Conservation (phyloP, 2,329 filamentous ascomycete genomes). For the Paecilomyces sp. region DNA sequence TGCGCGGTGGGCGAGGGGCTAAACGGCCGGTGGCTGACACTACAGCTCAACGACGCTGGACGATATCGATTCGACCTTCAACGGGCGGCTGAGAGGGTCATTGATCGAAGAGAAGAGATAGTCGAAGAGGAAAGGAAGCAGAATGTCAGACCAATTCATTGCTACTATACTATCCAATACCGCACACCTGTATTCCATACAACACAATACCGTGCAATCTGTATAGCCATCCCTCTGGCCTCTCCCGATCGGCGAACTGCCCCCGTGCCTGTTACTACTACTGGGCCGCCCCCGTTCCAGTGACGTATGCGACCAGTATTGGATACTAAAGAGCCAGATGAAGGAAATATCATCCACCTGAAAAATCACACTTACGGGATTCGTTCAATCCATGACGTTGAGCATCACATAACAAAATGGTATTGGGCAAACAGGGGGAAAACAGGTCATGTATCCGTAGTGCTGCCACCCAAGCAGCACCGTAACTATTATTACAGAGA, state of each 20-base stretch:
- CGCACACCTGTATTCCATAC: no score
- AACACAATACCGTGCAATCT: no score
- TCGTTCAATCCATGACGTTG: not conserved
- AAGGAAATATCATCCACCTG: not conserved
- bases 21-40: not conserved
- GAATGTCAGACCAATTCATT: no score
- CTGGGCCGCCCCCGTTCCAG: not conserved
- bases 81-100: not conserved
- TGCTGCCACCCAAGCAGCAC: not conserved
- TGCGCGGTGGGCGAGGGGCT: not conserved
- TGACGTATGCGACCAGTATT: not conserved
- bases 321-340: not conserved
- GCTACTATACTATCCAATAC: no score
- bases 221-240: not conserved
- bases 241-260: not conserved
- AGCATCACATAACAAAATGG: not conserved
- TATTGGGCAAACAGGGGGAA: not conserved
- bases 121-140: no score
- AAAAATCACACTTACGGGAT: not conserved
- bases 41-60: no score
- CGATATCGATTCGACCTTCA: no score
- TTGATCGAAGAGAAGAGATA: not conserved
- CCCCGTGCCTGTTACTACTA: not conserved
- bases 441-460: not conserved
- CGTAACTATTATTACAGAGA: constrained; percentile 3